Percentiles rank a stretch among this genome's conserved stretches.
Conservation (phyloP, 345 rosid genomes). For the Gossypium turneri region DNA sequence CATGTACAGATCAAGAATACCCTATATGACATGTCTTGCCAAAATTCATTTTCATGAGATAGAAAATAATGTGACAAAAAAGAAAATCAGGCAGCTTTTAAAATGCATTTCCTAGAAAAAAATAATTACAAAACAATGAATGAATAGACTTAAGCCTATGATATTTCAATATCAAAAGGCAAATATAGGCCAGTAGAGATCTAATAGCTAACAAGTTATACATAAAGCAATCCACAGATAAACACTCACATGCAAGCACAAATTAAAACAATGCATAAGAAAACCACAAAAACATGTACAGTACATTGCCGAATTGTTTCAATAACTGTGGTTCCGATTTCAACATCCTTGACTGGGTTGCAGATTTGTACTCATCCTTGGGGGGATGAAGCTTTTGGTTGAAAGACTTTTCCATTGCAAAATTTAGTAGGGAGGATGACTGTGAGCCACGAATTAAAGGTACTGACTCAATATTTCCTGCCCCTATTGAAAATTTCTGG, state of each 20-base stretch:
- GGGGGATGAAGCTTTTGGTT: constrained; percentile 31
- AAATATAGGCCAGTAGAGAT: neutral
- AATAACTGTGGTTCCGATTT: constrained; percentile 55
- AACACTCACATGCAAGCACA: constrained; percentile 4
- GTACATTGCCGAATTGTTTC: constrained; percentile 77
- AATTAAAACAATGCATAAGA: neutral
- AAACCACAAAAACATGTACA: constrained; percentile 19
- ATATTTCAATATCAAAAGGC: neutral
- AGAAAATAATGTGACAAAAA: neutral
- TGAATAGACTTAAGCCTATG: neutral
- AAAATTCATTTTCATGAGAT: neutral
- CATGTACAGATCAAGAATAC: neutral
- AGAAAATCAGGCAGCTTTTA: neutral
- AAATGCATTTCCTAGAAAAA: constrained; percentile 2
- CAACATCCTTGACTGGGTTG: constrained; percentile 30
- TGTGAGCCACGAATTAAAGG: constrained; percentile 50
- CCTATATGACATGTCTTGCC: neutral
- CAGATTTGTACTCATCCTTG: constrained; percentile 38
- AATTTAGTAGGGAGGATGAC: constrained; percentile 44
- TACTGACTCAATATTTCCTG: constrained; percentile 54
- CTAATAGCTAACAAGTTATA: neutral
- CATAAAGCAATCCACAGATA: neutral
- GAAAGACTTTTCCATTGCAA: constrained; percentile 46
- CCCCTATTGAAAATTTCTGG: constrained; percentile 30
- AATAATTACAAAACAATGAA: neutral